Evolutionary conservation across 2,329 filamentous ascomycete species (phyloP).

Genomic region (Coniochaeta hoffmannii): DNA sequence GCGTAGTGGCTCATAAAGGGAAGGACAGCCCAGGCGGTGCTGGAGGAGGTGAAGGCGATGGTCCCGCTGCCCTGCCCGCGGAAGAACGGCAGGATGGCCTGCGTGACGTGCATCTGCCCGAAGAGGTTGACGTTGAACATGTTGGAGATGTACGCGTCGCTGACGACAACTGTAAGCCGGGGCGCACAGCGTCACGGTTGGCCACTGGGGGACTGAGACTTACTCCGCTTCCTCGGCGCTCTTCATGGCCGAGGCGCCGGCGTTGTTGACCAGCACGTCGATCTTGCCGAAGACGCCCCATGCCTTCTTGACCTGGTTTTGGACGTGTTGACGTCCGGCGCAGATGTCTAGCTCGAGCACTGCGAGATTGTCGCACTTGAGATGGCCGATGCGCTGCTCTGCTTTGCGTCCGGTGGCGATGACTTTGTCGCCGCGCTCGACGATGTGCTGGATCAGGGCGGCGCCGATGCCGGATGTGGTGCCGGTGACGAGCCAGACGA

Average conservation of each 20-base stretch:
- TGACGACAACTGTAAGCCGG: not conserved
- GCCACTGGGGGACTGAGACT: constrained; percentile 4
- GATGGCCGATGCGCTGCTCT: constrained; percentile 14
- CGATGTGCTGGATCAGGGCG: constrained; percentile 16
- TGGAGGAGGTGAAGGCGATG: constrained; percentile 23
- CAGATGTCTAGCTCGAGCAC: constrained; percentile 16
- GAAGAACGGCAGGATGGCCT: constrained; percentile 8
- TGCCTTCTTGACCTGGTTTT: constrained; percentile 14
- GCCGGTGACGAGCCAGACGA: constrained; percentile 26
- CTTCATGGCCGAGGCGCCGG: constrained; percentile 20
- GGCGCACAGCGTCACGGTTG: not conserved
- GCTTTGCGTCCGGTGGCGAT: constrained; percentile 22
- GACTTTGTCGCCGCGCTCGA: constrained; percentile 20
- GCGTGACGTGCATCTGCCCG: constrained; percentile 7
- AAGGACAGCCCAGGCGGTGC: constrained; percentile 17
- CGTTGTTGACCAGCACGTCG: constrained; percentile 27
- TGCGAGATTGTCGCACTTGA: constrained; percentile 4
- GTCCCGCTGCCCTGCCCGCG: constrained; percentile 7
- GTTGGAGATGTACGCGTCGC: constrained; percentile 4
- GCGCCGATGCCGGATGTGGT: constrained; percentile 24
- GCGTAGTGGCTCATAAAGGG: constrained; percentile 24
- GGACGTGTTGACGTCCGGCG: not conserved
- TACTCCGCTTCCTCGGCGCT: constrained; percentile 24
- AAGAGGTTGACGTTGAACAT: constrained; percentile 9
- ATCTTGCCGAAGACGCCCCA: constrained; percentile 23